These are phyloP conservation scores for Nitzschia sp. DNA, from an alignment of 108 stramenopile species.

Conservation along the genomic window DNA sequence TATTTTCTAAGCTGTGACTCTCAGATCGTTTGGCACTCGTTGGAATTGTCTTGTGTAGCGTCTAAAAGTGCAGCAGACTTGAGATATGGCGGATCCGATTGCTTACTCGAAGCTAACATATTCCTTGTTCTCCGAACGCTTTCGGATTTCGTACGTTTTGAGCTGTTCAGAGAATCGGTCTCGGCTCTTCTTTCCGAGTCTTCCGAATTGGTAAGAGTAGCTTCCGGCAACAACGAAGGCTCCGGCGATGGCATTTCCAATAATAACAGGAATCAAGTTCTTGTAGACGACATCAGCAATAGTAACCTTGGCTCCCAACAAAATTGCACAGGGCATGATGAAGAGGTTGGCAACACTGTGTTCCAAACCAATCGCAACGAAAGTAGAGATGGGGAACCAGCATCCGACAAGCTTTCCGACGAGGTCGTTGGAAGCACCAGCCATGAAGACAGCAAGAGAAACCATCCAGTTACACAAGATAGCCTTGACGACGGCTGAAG, in stretches of 20 bases:
- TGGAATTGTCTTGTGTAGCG: no score
- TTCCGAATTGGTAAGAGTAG: slow-evolving; percentile 36
- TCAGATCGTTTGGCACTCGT: no score
- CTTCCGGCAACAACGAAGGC: slow-evolving; percentile 31
- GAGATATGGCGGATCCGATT: no score
- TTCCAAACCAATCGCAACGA: slow-evolving; percentile 47
- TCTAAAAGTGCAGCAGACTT: no score
- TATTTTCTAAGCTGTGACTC: no score
- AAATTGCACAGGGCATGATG: slow-evolving; percentile 41
- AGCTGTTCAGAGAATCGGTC: slow-evolving; percentile 8
- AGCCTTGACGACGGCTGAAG: slow-evolving; percentile 1
- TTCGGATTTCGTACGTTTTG: slow-evolving; percentile 4
- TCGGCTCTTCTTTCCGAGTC: slow-evolving; percentile 20
- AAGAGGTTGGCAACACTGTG: slow-evolving; percentile 77
- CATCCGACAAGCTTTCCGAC: slow-evolving; percentile 31
- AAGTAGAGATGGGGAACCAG: slow-evolving; percentile 46
- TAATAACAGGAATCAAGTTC: slow-evolving; percentile 31
- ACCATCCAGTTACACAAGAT: slow-evolving; percentile 65
- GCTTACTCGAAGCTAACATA: slow-evolving; percentile 1
- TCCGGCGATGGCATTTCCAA: slow-evolving; percentile 36
- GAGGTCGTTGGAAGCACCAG: slow-evolving; percentile 24
- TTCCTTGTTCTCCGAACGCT: slow-evolving; percentile 2
- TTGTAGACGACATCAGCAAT: slow-evolving; percentile 18
- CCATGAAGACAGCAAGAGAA: slow-evolving; percentile 40
- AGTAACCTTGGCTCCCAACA: slow-evolving; percentile 27